Base-by-base conservation (phyloP, 257 asterid genomes). In the Jasminum sambac region DNA sequence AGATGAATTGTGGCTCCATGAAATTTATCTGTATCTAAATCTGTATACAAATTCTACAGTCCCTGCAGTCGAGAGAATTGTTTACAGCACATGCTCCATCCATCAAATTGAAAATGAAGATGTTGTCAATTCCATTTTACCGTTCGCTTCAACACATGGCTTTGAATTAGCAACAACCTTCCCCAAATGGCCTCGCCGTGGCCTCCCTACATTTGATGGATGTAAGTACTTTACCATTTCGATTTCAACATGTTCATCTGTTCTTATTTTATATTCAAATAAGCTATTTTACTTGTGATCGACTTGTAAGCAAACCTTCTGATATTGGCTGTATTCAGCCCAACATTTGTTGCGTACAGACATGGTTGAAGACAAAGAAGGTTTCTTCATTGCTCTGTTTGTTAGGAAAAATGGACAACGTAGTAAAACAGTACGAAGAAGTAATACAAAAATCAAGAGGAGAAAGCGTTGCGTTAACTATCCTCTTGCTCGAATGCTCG, bases 51-150 rank as follows among this genome's bases (percentile, higher is more conserved):
- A 21, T 72, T 63, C 19, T 73, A 43, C 60, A 91, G 98, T 95
- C 77, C 98, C 97, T 30, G 84, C 82, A 46, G 98, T 87, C 7
- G 96, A 91, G 85, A 89, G 88, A 74, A 80, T 91, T 24, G 97
- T 89, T 59, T 95, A 95, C 87, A 95, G 98, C 84, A 95, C 97
- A 8, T 95, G 99, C 74, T 94, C 99, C 23, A 59, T 91, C 40
- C 86, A 89, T 83, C 97, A 87, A 78, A 81, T 76, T 12, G 98
- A 95, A 78, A 89, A 94, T 69, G 99, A 89, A 87, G 98, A 91
- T 46, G 95, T 95, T 5, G 76, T 95, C 70, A 75, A 63, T 48
- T 91, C 89, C 12, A 89, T 91, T 73, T 66, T 86, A 73, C 86
- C 86, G 64, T 76, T 88, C 42, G 99, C 99, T 67, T 73, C 86